Evolutionary conservation across 78 protist genomes (phyloP), one percentile per base, ranked within the genome.

Genomic region (Bodo saltans): DNA sequence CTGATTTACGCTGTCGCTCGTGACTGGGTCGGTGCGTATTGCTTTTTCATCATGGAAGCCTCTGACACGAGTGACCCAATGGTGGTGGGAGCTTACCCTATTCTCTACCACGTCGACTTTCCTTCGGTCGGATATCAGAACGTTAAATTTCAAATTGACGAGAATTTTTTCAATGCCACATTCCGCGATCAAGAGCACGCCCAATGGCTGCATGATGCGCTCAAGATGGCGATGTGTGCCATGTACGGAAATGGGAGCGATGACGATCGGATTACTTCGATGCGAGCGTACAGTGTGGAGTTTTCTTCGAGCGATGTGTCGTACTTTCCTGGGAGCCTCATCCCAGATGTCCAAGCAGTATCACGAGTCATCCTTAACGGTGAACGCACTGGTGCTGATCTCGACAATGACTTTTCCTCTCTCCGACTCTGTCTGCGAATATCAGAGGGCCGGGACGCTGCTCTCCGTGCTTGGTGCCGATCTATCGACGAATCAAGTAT

Each of bases 1-100:
- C n/a, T 47, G 60, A 76, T 76, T 67, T 3, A 4, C 25, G 81
- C 81, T 3, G 81, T 76, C 39, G 41, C 42, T 17, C 53, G 53
- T 17, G 81, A 76, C 69, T 76, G 81, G 81, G 81, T 39, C 35
- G 81, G 81, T 23, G 81, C 81, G 26, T 60, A 39, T 67, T 37
- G 53, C 81, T 12, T 76, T 27, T 47, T 38, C 37, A 4, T 30
- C 52, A 3, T 76, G 35, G 34, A 76, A 27, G 8, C 70, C 32
- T 67, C 81, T 3, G 41, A 11, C 41, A 67, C 38, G 69, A 30
- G 42, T 38, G 35, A 42, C 67, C 8, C 81, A 29, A 47, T 23
- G n/a, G 60, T 47, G 60, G 8, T 47, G n/a, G 81, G 35, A 23
- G 35, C 34, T 25, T 38, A 76, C 69, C 81, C 81, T 1, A 23